Conservation (phyloP, 495 filamentous ascomycete genomes). For the Clohesyomyces aquaticus region DNA sequence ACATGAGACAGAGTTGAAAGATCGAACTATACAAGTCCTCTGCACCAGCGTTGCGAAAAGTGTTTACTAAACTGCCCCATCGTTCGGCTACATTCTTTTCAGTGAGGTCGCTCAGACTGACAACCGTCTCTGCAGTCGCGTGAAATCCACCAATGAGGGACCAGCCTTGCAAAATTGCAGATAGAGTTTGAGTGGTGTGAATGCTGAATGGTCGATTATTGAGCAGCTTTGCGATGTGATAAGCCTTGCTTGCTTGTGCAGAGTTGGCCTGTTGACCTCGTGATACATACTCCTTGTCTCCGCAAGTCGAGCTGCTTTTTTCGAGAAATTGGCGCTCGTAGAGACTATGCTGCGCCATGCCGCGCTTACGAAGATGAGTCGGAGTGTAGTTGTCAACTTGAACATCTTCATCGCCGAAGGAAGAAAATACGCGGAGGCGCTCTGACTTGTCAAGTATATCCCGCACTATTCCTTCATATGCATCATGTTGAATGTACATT, state of each 20-base stretch:
- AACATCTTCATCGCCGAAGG: slow-evolving; percentile 31
- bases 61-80: slow-evolving; percentile 53
- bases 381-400: not conserved
- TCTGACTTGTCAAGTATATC: slow-evolving; percentile 46
- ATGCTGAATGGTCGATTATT: slow-evolving; percentile 15
- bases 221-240: slow-evolving; percentile 16
- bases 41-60: slow-evolving; percentile 41
- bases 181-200: slow-evolving; percentile 4
- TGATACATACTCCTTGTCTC: slow-evolving; percentile 8
- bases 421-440: slow-evolving; percentile 43
- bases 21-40: slow-evolving; percentile 49
- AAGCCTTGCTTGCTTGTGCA: slow-evolving; percentile 15
- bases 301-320: not conserved
- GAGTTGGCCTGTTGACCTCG: slow-evolving; percentile 8
- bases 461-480: slow-evolving; percentile 54
- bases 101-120: slow-evolving; percentile 45
- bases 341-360: slow-evolving; percentile 1
- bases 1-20: slow-evolving; percentile 50
- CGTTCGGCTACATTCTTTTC: slow-evolving; percentile 41
- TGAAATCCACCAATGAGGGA: slow-evolving; percentile 46
- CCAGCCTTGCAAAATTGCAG: slow-evolving; percentile 20
- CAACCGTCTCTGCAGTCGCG: slow-evolving; percentile 31
- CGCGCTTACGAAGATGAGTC: slow-evolving; percentile 22
- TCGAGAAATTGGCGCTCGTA: slow-evolving; percentile 18
- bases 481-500: too few species aligned